Percentiles rank a stretch among this genome's conserved stretches.
These are phyloP conservation scores for Argentina anserina DNA, from an alignment of 306 rosid species.

Conservation along the genomic window DNA sequence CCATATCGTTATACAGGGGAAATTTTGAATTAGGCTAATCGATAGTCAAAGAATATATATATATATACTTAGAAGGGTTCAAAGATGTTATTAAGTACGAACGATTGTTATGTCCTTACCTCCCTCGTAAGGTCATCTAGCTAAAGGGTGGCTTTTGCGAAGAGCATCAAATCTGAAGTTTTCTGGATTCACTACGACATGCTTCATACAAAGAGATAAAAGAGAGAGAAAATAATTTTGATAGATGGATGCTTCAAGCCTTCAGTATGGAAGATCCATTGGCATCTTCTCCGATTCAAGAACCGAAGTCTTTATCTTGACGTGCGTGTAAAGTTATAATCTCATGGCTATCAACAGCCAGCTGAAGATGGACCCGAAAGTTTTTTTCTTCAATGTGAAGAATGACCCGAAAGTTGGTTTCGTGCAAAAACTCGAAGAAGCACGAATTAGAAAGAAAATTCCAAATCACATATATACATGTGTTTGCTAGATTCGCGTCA, in stretches of 20 bases:
- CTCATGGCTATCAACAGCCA: constrained; percentile 11
- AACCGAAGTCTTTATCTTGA: neutral
- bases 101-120: constrained; percentile 9
- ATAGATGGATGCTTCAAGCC: constrained; percentile 15
- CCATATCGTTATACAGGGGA: neutral
- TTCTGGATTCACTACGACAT: neutral
- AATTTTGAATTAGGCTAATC: neutral
- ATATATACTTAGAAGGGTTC: neutral
- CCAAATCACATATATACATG: neutral
- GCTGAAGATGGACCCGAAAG: constrained; percentile 13
- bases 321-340: constrained; percentile 8
- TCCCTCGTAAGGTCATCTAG: constrained; percentile 20
- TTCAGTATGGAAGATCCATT: constrained; percentile 19
- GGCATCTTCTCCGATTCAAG: constrained; percentile 19
- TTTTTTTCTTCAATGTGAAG: neutral
- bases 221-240: neutral
- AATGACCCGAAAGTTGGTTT: constrained; percentile 17
- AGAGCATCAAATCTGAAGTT: constrained; percentile 19
- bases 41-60: constrained; percentile 1
- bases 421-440: constrained; percentile 26
- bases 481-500: neutral
- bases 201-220: neutral
- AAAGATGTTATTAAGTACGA: neutral
- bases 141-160: neutral
- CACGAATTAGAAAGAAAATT: neutral